These are phyloP conservation scores for Daldinia sp. DNA, from an alignment of 2,329 filamentous ascomycete species.

Conservation along the genomic window DNA sequence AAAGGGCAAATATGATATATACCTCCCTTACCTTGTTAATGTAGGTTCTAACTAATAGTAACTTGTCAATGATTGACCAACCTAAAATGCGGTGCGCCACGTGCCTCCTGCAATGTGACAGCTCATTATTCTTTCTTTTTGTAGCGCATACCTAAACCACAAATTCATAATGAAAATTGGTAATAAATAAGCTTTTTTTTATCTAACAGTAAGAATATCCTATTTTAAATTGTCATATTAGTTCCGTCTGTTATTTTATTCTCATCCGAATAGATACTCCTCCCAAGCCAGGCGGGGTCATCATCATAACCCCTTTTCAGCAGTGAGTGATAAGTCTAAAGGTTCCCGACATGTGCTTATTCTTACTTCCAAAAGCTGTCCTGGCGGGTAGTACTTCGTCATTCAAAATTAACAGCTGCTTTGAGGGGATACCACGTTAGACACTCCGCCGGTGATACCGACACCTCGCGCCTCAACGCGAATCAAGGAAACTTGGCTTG, in stretches of 20 bases:
- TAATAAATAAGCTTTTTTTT: background rate
- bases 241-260: no score
- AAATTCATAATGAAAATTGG: background rate
- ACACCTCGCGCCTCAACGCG: slow-evolving; percentile 32
- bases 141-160: background rate
- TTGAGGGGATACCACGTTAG: slow-evolving; percentile 19
- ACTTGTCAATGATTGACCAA: background rate
- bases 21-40: background rate
- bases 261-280: no score
- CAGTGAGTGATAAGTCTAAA: no score
- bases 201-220: no score
- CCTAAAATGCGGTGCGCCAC: slow-evolving; percentile 1
- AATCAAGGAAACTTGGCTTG: slow-evolving; percentile 17
- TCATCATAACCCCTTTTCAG: no score
- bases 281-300: no score
- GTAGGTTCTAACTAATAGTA: background rate
- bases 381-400: no score
- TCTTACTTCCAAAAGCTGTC: background rate
- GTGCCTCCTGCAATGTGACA: slow-evolving; percentile 1
- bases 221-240: no score
- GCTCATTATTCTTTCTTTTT: background rate
- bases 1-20: background rate
- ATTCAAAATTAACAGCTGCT: slow-evolving; percentile 13
- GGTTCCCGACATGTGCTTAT: no score
- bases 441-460: slow-evolving; percentile 7